A percentile compares a stretch with the other conserved stretches of the same genome.
Evolutionary conservation across 225 moss, liverwort and hornwort genomes (phyloP).

Genomic region (Asterella californica): DNA sequence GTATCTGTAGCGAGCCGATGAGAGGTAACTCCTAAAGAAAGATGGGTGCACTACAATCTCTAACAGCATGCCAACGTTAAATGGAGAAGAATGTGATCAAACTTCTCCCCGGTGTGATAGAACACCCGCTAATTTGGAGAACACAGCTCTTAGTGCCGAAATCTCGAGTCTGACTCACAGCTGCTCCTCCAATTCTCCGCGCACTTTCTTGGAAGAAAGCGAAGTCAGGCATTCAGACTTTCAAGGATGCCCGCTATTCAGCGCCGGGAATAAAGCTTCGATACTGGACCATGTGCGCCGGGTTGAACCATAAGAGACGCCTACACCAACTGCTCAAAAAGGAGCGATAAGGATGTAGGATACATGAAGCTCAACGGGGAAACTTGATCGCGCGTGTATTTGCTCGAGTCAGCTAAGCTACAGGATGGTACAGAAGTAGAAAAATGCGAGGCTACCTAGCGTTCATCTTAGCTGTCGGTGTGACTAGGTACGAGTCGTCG

Average conservation of each 20-base stretch:
- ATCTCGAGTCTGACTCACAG: not conserved
- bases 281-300: not conserved
- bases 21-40: not conserved
- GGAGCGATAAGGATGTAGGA: not conserved
- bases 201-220: constrained; percentile 2
- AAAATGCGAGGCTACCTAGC: not conserved
- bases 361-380: not conserved
- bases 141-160: not conserved
- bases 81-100: not conserved
- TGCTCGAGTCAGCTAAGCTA: not conserved
- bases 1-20: not conserved
- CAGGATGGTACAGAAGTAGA: not conserved
- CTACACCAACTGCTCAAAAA: not conserved
- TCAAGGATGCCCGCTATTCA: not conserved
- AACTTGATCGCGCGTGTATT: not conserved
- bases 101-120: not conserved
- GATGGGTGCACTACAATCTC: not conserved
- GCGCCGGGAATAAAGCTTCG: not conserved
- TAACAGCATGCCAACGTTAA: not conserved
- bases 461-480: not conserved
- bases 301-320: not conserved
- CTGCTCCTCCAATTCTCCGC: not conserved
- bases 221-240: not conserved
- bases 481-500: not conserved
- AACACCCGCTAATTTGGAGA: not conserved